Conservation (phyloP, 768 basidiomycete species). For the Heimioporus sp. region DNA sequence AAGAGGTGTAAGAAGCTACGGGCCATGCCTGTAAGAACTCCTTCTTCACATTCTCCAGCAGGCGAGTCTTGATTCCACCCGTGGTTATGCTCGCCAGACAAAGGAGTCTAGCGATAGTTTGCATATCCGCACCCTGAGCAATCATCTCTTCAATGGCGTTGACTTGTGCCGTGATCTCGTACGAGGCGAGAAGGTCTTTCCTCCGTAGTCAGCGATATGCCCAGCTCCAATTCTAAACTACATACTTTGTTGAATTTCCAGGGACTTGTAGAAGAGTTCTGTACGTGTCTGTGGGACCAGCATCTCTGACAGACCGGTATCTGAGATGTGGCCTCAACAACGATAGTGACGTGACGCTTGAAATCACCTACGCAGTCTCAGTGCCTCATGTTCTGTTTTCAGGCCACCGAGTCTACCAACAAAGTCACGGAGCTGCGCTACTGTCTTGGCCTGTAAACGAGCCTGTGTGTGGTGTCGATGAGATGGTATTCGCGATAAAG, state of each 20-base stretch:
- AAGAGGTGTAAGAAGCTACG: neutral
- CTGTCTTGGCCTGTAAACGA: slow-evolving; percentile 84
- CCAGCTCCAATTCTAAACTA: neutral
- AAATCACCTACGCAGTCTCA: slow-evolving; percentile 73
- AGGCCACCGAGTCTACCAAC: slow-evolving; percentile 93
- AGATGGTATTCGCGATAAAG: neutral
- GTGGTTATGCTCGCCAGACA: slow-evolving; percentile 83
- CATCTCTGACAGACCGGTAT: slow-evolving; percentile 92
- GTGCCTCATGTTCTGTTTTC: slow-evolving; percentile 86
- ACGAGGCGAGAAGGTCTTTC: slow-evolving; percentile 90
- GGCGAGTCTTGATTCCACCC: slow-evolving; percentile 85
- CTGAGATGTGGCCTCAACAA: slow-evolving; percentile 39
- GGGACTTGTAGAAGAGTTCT: slow-evolving; percentile 84
- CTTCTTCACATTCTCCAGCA: slow-evolving; percentile 83
- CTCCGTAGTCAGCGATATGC: slow-evolving; percentile 7
- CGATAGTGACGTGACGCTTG: neutral
- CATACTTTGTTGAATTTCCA: slow-evolving; percentile 96
- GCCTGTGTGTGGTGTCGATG: slow-evolving; percentile 43
- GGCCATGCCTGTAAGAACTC: slow-evolving; percentile 77
- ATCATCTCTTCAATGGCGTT: slow-evolving; percentile 89
- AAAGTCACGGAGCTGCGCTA: slow-evolving; percentile 89
- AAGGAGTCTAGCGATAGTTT: slow-evolving; percentile 72
- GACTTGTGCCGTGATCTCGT: slow-evolving; percentile 78
- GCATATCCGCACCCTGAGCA: slow-evolving; percentile 81
- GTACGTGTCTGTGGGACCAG: slow-evolving; percentile 82